Evolutionary conservation across 768 basidiomycete genomes (phyloP).

Genomic region (Cystoderma amianthinum): DNA sequence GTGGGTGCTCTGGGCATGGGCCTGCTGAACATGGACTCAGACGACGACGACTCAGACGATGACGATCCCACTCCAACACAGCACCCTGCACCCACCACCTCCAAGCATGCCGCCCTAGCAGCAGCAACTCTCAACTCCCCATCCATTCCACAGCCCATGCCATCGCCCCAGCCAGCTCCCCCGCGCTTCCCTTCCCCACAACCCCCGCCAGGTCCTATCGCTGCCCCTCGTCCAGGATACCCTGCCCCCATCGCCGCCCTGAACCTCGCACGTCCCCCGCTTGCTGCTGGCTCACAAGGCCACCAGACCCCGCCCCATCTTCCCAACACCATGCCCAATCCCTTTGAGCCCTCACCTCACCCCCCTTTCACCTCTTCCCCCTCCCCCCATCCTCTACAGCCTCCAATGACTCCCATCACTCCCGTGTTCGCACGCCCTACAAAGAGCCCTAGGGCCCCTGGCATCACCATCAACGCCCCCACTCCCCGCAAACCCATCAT

Average conservation of each 20-base stretch:
- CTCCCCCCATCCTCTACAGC: constrained; percentile 66
- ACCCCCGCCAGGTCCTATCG: constrained; percentile 28
- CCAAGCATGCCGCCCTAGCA: constrained; percentile 30
- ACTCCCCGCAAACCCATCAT: constrained; percentile 45
- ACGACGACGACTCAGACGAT: constrained; percentile 19
- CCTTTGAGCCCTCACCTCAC: constrained; percentile 9
- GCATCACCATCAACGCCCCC: constrained; percentile 36
- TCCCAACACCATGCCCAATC: constrained; percentile 5
- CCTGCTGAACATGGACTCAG: constrained; percentile 17
- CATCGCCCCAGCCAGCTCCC: constrained; percentile 6
- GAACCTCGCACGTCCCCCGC: constrained; percentile 44
- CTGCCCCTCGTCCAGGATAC: constrained; percentile 70
- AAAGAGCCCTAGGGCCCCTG: constrained; percentile 9
- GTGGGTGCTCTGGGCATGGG: constrained; percentile 41
- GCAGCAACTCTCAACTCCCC: constrained; percentile 20
- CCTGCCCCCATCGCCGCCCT: constrained; percentile 63
- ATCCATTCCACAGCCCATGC: not conserved
- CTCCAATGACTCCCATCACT: constrained; percentile 72
- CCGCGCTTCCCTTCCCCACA: constrained; percentile 3
- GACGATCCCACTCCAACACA: constrained; percentile 9
- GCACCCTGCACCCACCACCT: constrained; percentile 11
- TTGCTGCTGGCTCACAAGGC: constrained; percentile 29
- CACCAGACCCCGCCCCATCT: constrained; percentile 9
- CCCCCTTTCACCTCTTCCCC: constrained; percentile 34
- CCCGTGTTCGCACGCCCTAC: constrained; percentile 71